Evolutionary conservation across 2,329 filamentous ascomycete species (phyloP), one percentile per base, ranked within the genome.

Genomic region (Scytalidium lignicola): DNA sequence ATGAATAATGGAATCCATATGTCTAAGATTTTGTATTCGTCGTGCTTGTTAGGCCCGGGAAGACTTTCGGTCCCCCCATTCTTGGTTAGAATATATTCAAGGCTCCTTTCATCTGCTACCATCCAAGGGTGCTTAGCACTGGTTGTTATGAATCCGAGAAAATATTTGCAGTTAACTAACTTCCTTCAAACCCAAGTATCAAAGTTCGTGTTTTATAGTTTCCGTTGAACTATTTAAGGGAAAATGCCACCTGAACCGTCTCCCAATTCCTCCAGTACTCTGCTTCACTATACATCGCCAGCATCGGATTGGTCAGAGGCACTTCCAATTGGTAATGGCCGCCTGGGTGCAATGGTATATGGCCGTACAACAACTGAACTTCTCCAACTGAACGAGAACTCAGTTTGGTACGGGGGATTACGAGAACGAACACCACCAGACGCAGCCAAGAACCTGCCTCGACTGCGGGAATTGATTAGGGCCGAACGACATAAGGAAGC

Each of bases 291-390:
- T 53, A 52, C 23, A 13, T 49, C 48, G 22, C 65, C 65, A 8
- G 65, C 65, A 10, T 47, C 55, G 28, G 54, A 58, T 52, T 68
- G 66, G 65, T 46, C 59, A 9, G 52, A 70, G 50, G 69, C 71
- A 21, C 60, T 76, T 1, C 74, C 74, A 2, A 63, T 78, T 44
- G 74, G 74, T 9, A 77, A 77, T 55, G 74, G 74, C 19, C 67
- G 74, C 43, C 53, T 67, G 13, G 65, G 65, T 4, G 64, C 61
- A 23, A 74, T 76, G 71, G 59, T 75, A 9, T 70, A 73, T 58
- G 72, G 73, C 21, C 64, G 69, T 20, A 69, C 70, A 3, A 56
- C 62, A 23, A 70, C 63, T 3, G 74, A 76, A 51, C 59, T 70
- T 13, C 57, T 76, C 3, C 67, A 70, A 42, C 59, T 76, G 22